Evolutionary conservation across 1,284 basidiomycete species (phyloP).

Genomic region (Ganoderma sp.): DNA sequence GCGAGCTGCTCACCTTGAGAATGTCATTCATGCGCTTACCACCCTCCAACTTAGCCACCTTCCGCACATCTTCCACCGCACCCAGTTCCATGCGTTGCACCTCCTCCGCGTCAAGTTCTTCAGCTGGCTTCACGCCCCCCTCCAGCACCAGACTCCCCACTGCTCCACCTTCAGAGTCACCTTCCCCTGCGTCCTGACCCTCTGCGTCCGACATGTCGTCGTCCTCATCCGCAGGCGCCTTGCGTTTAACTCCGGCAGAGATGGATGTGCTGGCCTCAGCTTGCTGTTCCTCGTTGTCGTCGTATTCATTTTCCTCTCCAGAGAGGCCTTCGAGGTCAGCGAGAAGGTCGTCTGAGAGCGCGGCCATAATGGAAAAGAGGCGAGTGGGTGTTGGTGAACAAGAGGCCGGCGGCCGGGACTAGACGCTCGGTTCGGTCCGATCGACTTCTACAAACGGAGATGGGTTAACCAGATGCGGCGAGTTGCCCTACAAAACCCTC

Average conservation of each 20-base stretch:
- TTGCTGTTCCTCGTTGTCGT: slow-evolving; percentile 51
- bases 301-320: slow-evolving; percentile 60
- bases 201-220: slow-evolving; percentile 59
- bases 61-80: slow-evolving; percentile 81
- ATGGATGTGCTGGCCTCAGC: slow-evolving; percentile 38
- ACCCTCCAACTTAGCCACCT: slow-evolving; percentile 88
- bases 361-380: slow-evolving; percentile 56
- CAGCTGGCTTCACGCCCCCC: slow-evolving; percentile 90
- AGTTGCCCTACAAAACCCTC: background rate
- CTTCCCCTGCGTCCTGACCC: slow-evolving; percentile 49
- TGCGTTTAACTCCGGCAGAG: slow-evolving; percentile 61
- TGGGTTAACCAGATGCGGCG: slow-evolving; percentile 7
- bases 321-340: slow-evolving; percentile 85
- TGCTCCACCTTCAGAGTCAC: slow-evolving; percentile 48
- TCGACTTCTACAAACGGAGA: slow-evolving; percentile 9
- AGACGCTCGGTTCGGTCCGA: background rate
- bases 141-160: slow-evolving; percentile 77
- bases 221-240: slow-evolving; percentile 53
- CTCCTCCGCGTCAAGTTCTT: slow-evolving; percentile 91
- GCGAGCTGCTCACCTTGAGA: slow-evolving; percentile 61
- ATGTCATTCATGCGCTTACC: slow-evolving; percentile 88
- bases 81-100: slow-evolving; percentile 92
- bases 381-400: background rate
- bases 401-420: background rate
- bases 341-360: slow-evolving; percentile 86